Evolutionary conservation across 345 rosid species (phyloP), one percentile per base, ranked within the genome.

Genomic region (Stellera chamaejasme): DNA sequence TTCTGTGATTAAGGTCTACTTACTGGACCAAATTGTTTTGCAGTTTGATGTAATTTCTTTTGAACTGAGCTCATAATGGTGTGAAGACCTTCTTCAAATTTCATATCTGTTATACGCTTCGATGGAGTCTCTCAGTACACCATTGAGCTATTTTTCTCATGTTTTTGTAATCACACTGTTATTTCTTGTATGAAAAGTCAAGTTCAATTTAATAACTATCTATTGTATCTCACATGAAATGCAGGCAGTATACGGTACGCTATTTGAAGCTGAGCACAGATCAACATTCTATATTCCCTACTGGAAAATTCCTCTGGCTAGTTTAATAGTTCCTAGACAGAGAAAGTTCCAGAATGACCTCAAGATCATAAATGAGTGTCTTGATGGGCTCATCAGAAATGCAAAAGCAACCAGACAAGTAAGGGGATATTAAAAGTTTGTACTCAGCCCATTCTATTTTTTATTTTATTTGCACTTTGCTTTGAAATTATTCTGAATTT

Each of bases 241-340:
- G 62, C 78, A 91, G 96, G 98, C 98, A 1, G 98, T 88, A 39
- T 91, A 91, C 69, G 98, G 96, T 52, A 85, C 98, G 32, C 98
- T 91, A 74, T 91, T 82, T 53, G 98, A 91, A 70, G 98, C 98
- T 50, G 96, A 91, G 80, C 98, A 88, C 67, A 79, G 98, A 62
- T 91, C 98, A 13, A 91, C 95, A 39, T 91, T 91, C 78, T 91
- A 88, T 73, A 66, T 91, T 55, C 98, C 98, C 5, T 91, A 91
- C 52, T 88, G 96, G 98, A 91, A 91, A 55, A 65, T 91, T 72
- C 95, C 98, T 70, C 77, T 85, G 16, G 90, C 95, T 11, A 83
- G 80, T 60, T 91, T 92, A 96, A 66, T 91, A 60, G 90, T 91
- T 39, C 98, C 98, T 6, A 73, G 98, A 66, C 98, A 88, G 56